Evolutionary conservation across 768 basidiomycete genomes (phyloP).

Genomic region (Tulasnella sp.): DNA sequence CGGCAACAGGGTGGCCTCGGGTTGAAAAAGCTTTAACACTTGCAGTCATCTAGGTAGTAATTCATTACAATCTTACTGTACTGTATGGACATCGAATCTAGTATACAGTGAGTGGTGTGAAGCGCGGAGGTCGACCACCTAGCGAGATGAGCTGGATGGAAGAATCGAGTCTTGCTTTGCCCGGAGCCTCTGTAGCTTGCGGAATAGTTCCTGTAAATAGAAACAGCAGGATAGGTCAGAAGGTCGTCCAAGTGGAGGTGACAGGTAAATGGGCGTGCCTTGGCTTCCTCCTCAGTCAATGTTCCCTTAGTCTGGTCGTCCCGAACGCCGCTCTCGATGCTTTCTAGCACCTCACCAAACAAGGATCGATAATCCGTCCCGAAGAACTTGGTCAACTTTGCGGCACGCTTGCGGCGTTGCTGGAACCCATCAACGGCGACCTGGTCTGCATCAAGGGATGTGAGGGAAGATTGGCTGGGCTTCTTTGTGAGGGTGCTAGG

Average conservation of each 20-base stretch:
- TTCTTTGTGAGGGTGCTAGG: constrained; percentile 6
- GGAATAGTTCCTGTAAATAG: constrained; percentile 8
- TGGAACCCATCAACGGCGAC: constrained; percentile 54
- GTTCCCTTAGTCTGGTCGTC: constrained; percentile 68
- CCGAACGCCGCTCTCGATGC: constrained; percentile 74
- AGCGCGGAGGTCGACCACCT: too few relatives aligned
- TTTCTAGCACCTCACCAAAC: constrained; percentile 76
- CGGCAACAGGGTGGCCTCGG: constrained; percentile 23
- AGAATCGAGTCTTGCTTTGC: not conserved
- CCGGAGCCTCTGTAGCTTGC: not conserved
- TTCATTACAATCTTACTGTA: not conserved
- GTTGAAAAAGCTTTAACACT: constrained; percentile 31
- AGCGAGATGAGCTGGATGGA: constrained; percentile 1
- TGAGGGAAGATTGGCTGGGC: constrained; percentile 20
- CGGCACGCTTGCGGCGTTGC: constrained; percentile 69
- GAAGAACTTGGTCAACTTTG: constrained; percentile 86
- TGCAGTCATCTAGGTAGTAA: not conserved
- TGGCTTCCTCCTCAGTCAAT: constrained; percentile 67
- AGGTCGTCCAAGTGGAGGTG: not conserved
- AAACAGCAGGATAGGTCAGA: not conserved
- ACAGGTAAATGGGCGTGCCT: constrained; percentile 50
- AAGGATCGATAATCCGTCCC: constrained; percentile 82
- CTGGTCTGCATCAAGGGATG: constrained; percentile 25
- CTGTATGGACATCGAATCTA: not conserved
- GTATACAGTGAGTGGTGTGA: not conserved